These are phyloP conservation scores for Pholiota adiposa DNA, from an alignment of 1,284 basidiomycete genomes.

Conservation along the genomic window DNA sequence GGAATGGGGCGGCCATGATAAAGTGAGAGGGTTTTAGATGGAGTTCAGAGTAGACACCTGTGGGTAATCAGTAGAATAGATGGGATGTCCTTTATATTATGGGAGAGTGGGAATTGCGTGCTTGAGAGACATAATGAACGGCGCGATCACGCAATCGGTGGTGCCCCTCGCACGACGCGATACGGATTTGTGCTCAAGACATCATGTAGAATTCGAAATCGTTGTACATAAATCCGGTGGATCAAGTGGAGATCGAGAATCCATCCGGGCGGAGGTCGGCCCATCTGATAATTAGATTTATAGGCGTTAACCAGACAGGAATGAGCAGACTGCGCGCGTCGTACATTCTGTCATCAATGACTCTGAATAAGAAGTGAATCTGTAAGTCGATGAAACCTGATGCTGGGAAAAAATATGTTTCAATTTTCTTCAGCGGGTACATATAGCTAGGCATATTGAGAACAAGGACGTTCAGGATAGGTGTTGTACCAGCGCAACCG, in stretches of 20 bases:
- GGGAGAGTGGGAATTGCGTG: conserved; percentile 23
- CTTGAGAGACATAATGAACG: conserved; percentile 20
- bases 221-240: not conserved
- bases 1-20: conserved; percentile 36
- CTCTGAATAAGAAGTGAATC: too few species aligned
- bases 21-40: not conserved
- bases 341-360: too few species aligned
- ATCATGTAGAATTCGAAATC: not conserved
- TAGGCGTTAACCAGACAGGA: too few species aligned
- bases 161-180: not conserved
- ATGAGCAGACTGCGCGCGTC: too few species aligned
- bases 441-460: too few species aligned
- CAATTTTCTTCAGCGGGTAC: too few species aligned
- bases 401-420: too few species aligned
- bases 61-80: not conserved
- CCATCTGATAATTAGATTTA: too few species aligned
- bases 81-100: conserved; percentile 14
- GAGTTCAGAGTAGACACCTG: not conserved
- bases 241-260: not conserved
- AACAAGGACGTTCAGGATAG: too few species aligned
- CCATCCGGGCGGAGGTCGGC: too few species aligned
- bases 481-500: too few species aligned
- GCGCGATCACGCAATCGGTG: conserved; percentile 22
- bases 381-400: too few species aligned
- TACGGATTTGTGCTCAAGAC: not conserved